Base-by-base conservation (phyloP, 2,329 filamentous ascomycete species). In the Colletotrichum theobromicola region DNA sequence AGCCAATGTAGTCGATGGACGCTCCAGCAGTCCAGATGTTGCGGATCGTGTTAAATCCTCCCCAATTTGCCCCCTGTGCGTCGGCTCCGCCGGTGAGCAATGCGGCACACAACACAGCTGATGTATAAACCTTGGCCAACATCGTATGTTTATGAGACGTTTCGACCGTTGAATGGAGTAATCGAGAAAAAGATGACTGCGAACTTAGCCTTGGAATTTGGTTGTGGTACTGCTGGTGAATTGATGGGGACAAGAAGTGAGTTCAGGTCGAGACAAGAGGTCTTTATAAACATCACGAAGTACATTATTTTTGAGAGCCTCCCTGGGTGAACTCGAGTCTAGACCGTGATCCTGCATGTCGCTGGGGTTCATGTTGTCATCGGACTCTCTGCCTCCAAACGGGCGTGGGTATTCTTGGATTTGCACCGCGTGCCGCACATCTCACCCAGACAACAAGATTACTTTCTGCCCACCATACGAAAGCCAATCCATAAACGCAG, bases 11-110 rank as follows among this genome's bases (percentile, higher is more conserved):
- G 46, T 67, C 50, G 15, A 67, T 67, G 4, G 64, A 67, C 5
- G 64, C 50, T 21, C 64, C 64, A 24, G 64, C 50, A 21, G 53
- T 57, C 64, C 64, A 67, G 7, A 67, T 67, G n/a, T 67, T 67
- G 0, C 64, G 64, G 12, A 67, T 37, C 13, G 64, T 57, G 64
- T 67, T 42, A 30, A 67, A 58, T 1, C 64, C 63, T 21, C 63
- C 63, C 63, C 63, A 66, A 1, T 66, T 66, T 13, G 63, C 63
- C 0, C 63, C 63, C n/a, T 66, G 63, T 13, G 63, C 63, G 2
- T 57, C 63, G 2, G 28, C 63, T 24, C 28, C 21, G 42, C 63
- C 30, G 18, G 9, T 9, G 13, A 66, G 28, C 10, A 66, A 32
- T 15, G 63, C 46, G 26, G 46, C 63, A 2, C 63, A 66, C 28